Evolutionary conservation across 2,329 filamentous ascomycete genomes (phyloP).

Genomic region (Pyrenochaeta sp.): DNA sequence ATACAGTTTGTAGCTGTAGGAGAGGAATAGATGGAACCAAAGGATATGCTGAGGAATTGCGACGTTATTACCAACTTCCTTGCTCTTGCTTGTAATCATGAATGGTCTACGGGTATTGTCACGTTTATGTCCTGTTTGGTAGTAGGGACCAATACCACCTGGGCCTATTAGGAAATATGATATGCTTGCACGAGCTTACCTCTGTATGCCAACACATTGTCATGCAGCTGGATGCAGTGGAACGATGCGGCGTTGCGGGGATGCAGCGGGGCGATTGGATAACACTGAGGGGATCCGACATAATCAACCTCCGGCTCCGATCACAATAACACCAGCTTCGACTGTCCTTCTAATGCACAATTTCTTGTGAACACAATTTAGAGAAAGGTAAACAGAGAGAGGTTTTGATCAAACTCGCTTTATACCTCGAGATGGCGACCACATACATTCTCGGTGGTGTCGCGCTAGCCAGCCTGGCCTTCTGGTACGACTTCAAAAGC

Average conservation of each 20-base stretch:
- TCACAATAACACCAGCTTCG: slow-evolving; percentile 3
- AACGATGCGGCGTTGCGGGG: slow-evolving; percentile 12
- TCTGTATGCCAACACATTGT: background rate
- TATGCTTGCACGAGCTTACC: background rate
- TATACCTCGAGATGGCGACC: slow-evolving; percentile 2
- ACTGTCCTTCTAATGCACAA: background rate
- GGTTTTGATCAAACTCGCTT: slow-evolving; percentile 2
- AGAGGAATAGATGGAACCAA: background rate
- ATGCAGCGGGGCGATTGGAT: slow-evolving; percentile 10
- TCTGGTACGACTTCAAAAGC: slow-evolving; percentile 35
- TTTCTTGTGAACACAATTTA: background rate
- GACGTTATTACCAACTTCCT: background rate
- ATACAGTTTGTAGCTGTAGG: no score
- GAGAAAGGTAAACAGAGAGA: background rate
- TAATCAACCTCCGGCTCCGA: slow-evolving; percentile 1
- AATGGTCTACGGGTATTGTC: no score
- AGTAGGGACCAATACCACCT: no score
- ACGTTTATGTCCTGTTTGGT: no score
- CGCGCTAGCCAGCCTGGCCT: slow-evolving; percentile 19
- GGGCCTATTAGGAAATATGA: no score
- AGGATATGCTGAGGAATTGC: background rate
- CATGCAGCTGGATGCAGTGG: background rate
- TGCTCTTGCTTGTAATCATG: background rate
- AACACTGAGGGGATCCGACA: slow-evolving; percentile 20
- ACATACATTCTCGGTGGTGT: slow-evolving; percentile 20